Evolutionary conservation across 805 yeast genomes (phyloP).

Genomic region (Metschnikowia noctiluminum): DNA sequence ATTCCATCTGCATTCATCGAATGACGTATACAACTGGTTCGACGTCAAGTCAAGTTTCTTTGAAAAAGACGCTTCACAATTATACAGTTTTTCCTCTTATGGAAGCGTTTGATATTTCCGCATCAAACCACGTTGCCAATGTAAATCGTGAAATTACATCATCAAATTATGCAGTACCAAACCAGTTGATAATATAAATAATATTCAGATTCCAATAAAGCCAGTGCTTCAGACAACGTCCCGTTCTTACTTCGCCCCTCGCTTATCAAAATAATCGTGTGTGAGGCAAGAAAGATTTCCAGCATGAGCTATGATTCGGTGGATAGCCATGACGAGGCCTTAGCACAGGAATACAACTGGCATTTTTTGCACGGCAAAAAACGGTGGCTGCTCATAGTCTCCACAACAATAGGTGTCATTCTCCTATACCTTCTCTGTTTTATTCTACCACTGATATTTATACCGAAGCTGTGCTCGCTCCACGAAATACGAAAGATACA

Average conservation of each 20-base stretch:
- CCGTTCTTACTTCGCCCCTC: not conserved
- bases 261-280: not conserved
- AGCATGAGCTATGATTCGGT: constrained; percentile 5
- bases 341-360: constrained; percentile 11
- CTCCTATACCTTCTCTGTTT: constrained; percentile 31
- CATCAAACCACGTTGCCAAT: too few species aligned
- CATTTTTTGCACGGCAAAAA: constrained; percentile 6
- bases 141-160: too few species aligned
- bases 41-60: too few species aligned
- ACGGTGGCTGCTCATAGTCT: constrained; percentile 5
- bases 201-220: too few species aligned
- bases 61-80: too few species aligned
- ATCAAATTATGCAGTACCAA: too few species aligned
- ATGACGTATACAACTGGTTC: too few species aligned
- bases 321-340: constrained; percentile 6
- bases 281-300: not conserved
- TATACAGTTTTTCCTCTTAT: too few species aligned
- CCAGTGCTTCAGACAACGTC: too few species aligned
- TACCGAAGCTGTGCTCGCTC: constrained; percentile 31
- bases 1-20: too few species aligned
- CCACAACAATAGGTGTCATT: constrained; percentile 9
- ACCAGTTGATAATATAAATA: too few species aligned
- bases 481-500: constrained; percentile 24
- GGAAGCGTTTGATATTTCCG: too few species aligned
- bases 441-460: constrained; percentile 30